Evolutionary conservation across 768 basidiomycete genomes (phyloP), one percentile per base, ranked within the genome.

Genomic region (Lanmaoa rubissima): DNA sequence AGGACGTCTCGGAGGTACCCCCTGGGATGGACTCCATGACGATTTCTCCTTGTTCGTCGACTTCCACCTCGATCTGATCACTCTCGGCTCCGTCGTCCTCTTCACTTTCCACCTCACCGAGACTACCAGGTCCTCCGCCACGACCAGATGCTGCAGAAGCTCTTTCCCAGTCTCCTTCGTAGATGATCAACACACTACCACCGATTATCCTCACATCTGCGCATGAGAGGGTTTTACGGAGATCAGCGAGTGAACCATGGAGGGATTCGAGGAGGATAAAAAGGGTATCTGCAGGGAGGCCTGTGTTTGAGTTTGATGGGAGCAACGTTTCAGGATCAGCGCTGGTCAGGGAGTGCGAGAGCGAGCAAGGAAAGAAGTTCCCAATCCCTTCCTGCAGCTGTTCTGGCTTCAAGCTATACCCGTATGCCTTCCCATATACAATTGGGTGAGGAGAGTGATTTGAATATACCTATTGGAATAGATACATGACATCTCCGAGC

Each of bases 161-260:
- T 53, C 55, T 73, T 11, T 62, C 70, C 59, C 73, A 73, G 62
- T 87, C 82, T 0, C 81, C 85, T 64, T 90, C 88, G 64, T 97
- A 96, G 21, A 95, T 71, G 40, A 98, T 76, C 52, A 99, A 75
- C 45, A 97, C 69, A 63, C 90, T 94, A 26, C 79, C 82, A 8
- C 91, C 94, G 10, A 92, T 82, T 77, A 98, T 90, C 26, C 91
- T 83, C 61, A 94, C 68, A 61, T 96, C 84, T 7, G 87, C 69
- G 2, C 69, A 61, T 1, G 78, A 65, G 44, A 92, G 69, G 1
- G 79, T 76, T 1, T 71, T 68, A 12, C 75, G 74, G 44, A 93
- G 79, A 39, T 80, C 77, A 13, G 73, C 68, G 44, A 87, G 71
- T 41, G 86, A 81, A 8, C 74, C 70, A 1, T 81, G 76, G 24